A percentile compares a stretch with the other conserved stretches of the same genome.
These are phyloP conservation scores for Rhodotorula sp. DNA, from an alignment of 1,284 basidiomycete species.

Conservation along the genomic window DNA sequence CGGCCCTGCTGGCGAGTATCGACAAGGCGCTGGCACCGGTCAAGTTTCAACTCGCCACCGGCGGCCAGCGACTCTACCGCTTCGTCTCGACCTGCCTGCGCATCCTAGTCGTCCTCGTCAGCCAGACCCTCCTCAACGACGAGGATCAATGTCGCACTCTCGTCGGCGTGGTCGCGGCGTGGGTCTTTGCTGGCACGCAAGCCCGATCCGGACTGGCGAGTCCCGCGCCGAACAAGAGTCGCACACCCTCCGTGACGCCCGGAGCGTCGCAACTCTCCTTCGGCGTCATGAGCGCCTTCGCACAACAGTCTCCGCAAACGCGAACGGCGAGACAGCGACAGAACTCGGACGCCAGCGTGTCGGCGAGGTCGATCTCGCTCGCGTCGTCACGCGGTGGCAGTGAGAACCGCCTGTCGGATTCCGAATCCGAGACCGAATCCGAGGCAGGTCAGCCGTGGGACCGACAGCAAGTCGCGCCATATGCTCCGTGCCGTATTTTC, in stretches of 20 bases:
- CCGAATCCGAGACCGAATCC: conserved; percentile 21
- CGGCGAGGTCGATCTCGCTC: not conserved
- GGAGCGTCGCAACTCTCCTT: conserved; percentile 5
- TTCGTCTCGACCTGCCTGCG: conserved; percentile 27
- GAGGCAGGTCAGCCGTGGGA: not conserved
- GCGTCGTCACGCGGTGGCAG: not conserved
- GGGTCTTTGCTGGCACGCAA: conserved; percentile 10
- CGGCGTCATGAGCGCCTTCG: conserved; percentile 31
- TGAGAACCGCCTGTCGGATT: not conserved
- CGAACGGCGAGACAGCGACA: not conserved
- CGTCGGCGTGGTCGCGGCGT: not conserved
- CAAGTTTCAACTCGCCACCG: conserved; percentile 3
- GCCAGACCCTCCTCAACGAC: not conserved
- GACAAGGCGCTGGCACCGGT: conserved; percentile 8
- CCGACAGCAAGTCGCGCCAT: not conserved
- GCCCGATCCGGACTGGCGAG: not conserved
- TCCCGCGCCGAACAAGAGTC: not conserved
- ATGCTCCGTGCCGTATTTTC: not conserved
- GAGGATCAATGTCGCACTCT: not conserved
- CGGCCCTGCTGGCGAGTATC: not conserved
- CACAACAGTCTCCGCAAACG: not conserved
- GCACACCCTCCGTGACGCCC: not conserved
- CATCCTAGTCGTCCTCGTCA: conserved; percentile 13
- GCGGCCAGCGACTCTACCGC: conserved; percentile 6
- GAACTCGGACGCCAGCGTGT: not conserved